Conservation (phyloP, 768 basidiomycete genomes). For the Peribolospora kevripleyi region DNA sequence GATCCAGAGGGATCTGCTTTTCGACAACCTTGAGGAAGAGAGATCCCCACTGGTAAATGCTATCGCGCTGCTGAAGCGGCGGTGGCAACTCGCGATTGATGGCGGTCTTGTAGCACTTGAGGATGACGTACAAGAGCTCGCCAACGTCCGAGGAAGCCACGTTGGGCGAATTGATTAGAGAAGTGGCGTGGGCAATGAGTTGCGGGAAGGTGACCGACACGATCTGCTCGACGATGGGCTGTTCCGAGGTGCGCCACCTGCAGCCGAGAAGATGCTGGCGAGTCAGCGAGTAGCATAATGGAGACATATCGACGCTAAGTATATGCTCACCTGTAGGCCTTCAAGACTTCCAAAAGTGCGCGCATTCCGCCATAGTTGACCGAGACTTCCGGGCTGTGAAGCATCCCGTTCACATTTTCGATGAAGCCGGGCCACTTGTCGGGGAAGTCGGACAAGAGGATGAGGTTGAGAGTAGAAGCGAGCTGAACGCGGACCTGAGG, state of each 20-base stretch:
- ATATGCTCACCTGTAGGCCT: constrained; percentile 37
- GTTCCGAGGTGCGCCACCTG: background rate
- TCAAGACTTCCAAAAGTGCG: constrained; percentile 48
- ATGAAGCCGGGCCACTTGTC: constrained; percentile 45
- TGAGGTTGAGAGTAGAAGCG: constrained; percentile 42
- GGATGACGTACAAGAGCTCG: constrained; percentile 56
- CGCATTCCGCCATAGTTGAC: constrained; percentile 63
- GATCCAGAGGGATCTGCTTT: constrained; percentile 31
- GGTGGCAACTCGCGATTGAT: constrained; percentile 45
- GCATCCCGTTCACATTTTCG: constrained; percentile 39
- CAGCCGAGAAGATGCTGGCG: background rate
- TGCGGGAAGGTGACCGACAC: constrained; percentile 8
- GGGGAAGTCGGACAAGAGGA: constrained; percentile 56
- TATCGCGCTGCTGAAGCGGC: constrained; percentile 50
- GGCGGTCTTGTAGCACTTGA: constrained; percentile 65
- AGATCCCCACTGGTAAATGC: constrained; percentile 59
- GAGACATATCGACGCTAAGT: no score
- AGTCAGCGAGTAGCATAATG: no score
- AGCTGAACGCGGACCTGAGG: constrained; percentile 47
- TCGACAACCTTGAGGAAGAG: constrained; percentile 51
- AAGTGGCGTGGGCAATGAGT: constrained; percentile 4
- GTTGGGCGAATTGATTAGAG: constrained; percentile 26
- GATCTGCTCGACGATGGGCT: background rate
- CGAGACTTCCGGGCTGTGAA: constrained; percentile 33
- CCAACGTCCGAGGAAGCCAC: constrained; percentile 49